Evolutionary conservation across 129 eudicot genomes (phyloP).

Genomic region (Scalesia atractyloides): DNA sequence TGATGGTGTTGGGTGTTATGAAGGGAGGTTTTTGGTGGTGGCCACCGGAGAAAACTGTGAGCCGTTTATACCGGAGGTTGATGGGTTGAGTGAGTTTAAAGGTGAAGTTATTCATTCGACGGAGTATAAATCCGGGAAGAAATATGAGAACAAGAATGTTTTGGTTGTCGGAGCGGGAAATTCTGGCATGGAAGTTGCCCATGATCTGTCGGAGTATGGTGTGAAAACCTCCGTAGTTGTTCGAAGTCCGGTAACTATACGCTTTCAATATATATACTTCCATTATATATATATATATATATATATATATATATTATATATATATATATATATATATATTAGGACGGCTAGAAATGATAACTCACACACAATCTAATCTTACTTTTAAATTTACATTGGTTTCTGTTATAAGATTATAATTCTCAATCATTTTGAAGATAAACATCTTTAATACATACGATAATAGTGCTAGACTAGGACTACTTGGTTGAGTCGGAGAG

Average conservation of each 20-base stretch:
- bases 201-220: constrained; percentile 57
- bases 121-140: constrained; percentile 46
- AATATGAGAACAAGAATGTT: constrained; percentile 44
- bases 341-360: too few species aligned
- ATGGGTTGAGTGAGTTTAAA: constrained; percentile 56
- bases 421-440: too few species aligned
- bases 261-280: background rate
- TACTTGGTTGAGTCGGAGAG: too few species aligned
- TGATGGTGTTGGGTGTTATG: constrained; percentile 30
- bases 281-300: too few species aligned
- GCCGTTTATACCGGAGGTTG: constrained; percentile 47
- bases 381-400: too few species aligned
- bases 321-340: too few species aligned
- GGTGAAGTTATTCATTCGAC: constrained; percentile 78
- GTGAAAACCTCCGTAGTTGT: constrained; percentile 71
- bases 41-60: constrained; percentile 73
- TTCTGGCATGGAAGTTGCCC: constrained; percentile 86
- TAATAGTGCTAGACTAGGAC: too few species aligned
- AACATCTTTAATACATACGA: too few species aligned
- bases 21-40: constrained; percentile 63
- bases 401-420: too few species aligned
- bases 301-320: too few species aligned
- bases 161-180: constrained; percentile 91
- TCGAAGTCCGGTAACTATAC: constrained; percentile 57
- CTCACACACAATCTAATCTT: too few species aligned